These are phyloP conservation scores for Podaxis pistillaris DNA, from an alignment of 768 basidiomycete genomes.

Conservation along the genomic window DNA sequence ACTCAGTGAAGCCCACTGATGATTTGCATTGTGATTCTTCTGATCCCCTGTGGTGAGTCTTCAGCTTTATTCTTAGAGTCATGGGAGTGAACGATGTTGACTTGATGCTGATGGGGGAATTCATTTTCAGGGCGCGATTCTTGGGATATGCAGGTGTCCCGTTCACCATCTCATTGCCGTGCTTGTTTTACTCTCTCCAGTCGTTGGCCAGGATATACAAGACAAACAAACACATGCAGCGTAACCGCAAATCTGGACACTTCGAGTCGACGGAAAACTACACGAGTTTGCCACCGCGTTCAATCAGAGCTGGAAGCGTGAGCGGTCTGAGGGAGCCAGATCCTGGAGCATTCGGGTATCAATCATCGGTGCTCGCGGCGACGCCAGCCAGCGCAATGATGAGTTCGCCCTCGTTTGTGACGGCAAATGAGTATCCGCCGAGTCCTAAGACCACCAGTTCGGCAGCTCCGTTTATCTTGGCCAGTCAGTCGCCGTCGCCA, in stretches of 20 bases:
- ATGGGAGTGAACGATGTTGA: background rate
- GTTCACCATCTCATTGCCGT: conserved; percentile 49
- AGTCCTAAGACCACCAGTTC: conserved; percentile 1
- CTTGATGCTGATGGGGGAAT: background rate
- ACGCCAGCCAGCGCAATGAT: background rate
- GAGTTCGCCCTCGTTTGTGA: conserved; percentile 7
- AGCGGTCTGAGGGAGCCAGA: conserved; percentile 1
- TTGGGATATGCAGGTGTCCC: conserved; percentile 62
- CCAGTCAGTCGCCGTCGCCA: background rate
- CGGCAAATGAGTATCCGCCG: conserved; percentile 11
- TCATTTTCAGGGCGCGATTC: conserved; percentile 51
- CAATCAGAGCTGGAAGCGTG: conserved; percentile 3
- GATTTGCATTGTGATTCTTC: conserved; percentile 60
- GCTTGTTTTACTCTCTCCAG: conserved; percentile 44
- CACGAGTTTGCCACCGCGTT: conserved; percentile 4
- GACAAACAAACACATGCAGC: conserved; percentile 35
- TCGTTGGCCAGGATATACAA: conserved; percentile 36
- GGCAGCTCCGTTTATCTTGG: background rate
- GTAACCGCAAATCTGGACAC: conserved; percentile 25
- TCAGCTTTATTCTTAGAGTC: background rate
- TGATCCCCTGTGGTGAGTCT: conserved; percentile 54
- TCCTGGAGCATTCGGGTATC: background rate
- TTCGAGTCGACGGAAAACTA: conserved; percentile 6
- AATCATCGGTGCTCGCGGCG: background rate
- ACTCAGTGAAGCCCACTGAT: conserved; percentile 45